A percentile compares a stretch with the other conserved stretches of the same genome.
phyloP scores from a whole-genome alignment of 306 rosid genomes.

The Quercus suber region DNA sequence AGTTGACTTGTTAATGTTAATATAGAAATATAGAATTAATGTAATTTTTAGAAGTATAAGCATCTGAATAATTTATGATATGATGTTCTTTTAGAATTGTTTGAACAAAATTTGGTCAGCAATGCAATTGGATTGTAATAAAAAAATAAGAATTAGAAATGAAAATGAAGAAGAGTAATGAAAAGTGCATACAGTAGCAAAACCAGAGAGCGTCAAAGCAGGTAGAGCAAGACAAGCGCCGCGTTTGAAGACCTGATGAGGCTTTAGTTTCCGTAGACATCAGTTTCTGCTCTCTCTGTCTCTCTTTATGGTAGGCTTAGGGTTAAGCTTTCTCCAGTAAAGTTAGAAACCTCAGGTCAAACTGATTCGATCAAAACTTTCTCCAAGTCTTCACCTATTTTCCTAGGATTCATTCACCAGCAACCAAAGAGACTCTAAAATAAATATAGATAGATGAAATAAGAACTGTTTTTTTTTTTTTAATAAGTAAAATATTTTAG shows the following conservation, averaged over 20 bases:
- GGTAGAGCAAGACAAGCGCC: conserved; percentile 48
- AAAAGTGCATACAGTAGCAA: conserved; percentile 66
- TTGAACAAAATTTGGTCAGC: not conserved
- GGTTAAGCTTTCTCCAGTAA: not conserved
- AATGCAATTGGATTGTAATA: not conserved
- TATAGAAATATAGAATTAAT: not conserved
- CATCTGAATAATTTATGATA: not conserved
- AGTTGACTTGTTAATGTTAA: not conserved
- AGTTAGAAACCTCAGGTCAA: too few species aligned
- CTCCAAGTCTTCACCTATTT: not conserved
- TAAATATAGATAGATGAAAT: not conserved
- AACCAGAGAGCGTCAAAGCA: conserved; percentile 80
- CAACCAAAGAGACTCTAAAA: not conserved
- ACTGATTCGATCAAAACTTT: not conserved
- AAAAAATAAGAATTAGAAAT: not conserved
- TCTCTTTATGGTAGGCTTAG: not conserved
- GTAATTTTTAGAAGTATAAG: not conserved
- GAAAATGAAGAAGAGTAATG: not conserved
- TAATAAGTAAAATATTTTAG: too few species aligned
- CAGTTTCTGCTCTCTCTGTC: not conserved
- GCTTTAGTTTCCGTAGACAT: conserved; percentile 40
- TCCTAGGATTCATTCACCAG: not conserved
- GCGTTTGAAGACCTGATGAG: not conserved
- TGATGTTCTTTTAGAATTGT: too few species aligned
- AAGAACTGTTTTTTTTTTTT: not conserved